Base-by-base conservation (phyloP, 768 basidiomycete species). In the Strobilomyces confusus region DNA sequence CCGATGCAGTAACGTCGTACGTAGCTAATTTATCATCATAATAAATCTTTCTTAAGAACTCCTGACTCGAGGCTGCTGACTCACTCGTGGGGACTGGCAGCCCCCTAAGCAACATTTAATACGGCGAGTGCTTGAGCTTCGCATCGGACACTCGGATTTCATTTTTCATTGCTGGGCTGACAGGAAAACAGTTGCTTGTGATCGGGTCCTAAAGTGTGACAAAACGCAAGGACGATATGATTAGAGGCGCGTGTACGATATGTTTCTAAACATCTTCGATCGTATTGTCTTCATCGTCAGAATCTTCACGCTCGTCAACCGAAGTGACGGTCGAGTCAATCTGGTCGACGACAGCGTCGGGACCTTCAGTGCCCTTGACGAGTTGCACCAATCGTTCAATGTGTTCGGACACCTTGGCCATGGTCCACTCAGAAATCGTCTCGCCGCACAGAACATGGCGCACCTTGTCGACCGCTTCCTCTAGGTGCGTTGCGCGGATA, bases 311-410 rank as follows among this genome's bases (percentile, higher is more conserved):
- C 51, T 61, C 51, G 63, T 56, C 62, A 40, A 58, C 58, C 20
- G 52, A 52, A 23, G 47, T 36, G 4, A 48, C 58, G 47, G 58
- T 58, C 6, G 65, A 55, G 44, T 69, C 71, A 17, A 64, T 72
- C 45, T 69, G 72, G 36, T 77, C 75, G n/a, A 61, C 63, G 5
- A 66, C 58, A 9, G 76, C 77, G 9, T 80, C 75, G 5, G 75
- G 70, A 4, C 79, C 82, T 64, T 95, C 92, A 0, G 86, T 81
- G 1, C 91, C 80, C 61, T 94, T 84, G 34, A 99, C 67, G n/a
- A 98, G 72, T 57, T 80, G 86, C 4, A 98, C 97, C 9, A 98
- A 74, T 15, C 92, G 82, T 63, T 93, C 92, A 37, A 97, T 88
- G 41, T 88, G 86, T 66, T 92, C 92, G 3, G 85, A 82, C 44